Evolutionary conservation across 306 rosid genomes (phyloP), one percentile per base, ranked within the genome.

Genomic region (Inga leiocalycina): DNA sequence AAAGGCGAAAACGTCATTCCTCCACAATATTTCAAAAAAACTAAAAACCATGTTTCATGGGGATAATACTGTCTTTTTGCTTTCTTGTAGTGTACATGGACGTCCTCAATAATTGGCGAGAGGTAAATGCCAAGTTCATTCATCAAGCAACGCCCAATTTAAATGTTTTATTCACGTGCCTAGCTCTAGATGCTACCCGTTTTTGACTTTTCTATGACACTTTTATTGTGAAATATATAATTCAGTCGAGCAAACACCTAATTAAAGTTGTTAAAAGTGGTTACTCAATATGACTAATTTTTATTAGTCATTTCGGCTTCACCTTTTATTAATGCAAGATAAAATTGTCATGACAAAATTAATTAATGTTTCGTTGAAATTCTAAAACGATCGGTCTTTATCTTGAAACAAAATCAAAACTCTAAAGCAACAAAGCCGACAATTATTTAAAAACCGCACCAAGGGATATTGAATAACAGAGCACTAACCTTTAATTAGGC

Each of bases 111-210:
- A 46, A 66, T 30, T 68, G 84, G 68, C 81, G 41, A 57, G 19
- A 12, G 30, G 32, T 75, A 64, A 72, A 77, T 71, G 76, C 78
- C 74, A 73, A 72, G 69, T 48, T 71, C 81, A 71, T 27, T 74
- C 11, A 16, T 66, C 79, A 73, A 78, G 81, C 83, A 73, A 76
- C 39, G 59, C 22, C 67, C 69, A 46, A 68, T 52, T 67, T 24
- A 22, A 67, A 69, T 27, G 51, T 80, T 69, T 35, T 54, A 48
- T 81, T 48, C 48, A 6, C 46, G 46, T 37, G 15, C 59, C 46
- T 6, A 39, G 43, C 43, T 24, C 80, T 45, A 54, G 46, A 49
- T 59, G 51, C 68, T 20, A 34, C 6, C 20, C 39, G 52, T 34
- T 51, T 30, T 52, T 77, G 65, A 32, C 82, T 22, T 85, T 81